A percentile compares a stretch with the other conserved stretches of the same genome.
These are phyloP conservation scores for Fraxinus latifolia DNA, from an alignment of 305 asterid species.

Conservation along the genomic window DNA sequence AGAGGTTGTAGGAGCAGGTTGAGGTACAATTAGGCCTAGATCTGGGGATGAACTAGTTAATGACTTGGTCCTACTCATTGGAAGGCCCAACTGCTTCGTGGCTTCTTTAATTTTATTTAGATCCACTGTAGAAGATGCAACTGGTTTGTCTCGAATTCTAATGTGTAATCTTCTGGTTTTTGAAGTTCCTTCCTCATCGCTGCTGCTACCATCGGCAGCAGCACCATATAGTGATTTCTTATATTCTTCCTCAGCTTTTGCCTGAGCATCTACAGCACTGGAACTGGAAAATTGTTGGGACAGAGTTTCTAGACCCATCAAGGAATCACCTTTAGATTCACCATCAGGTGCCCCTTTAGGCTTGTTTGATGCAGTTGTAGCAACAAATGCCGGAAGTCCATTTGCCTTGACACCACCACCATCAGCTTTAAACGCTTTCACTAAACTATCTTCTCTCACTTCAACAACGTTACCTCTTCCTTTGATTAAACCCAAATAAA, in stretches of 20 bases:
- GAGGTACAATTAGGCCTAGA: conserved; percentile 61
- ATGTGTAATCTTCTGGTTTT: conserved; percentile 72
- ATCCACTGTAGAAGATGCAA: conserved; percentile 78
- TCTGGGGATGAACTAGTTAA: conserved; percentile 67
- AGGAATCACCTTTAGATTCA: conserved; percentile 46
- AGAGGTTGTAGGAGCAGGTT: conserved; percentile 47
- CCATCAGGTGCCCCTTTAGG: conserved; percentile 42
- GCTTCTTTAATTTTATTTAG: conserved; percentile 95
- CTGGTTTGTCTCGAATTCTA: conserved; percentile 85
- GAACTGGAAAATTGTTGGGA: conserved; percentile 58
- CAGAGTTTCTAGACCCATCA: conserved; percentile 80
- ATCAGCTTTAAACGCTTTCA: conserved; percentile 64
- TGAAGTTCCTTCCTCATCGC: conserved; percentile 90
- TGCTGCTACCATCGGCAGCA: conserved; percentile 88
- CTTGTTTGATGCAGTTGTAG: conserved; percentile 43
- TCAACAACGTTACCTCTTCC: conserved; percentile 97
- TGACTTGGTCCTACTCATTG: conserved; percentile 83
- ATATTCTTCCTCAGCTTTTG: conserved; percentile 97
- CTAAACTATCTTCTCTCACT: conserved; percentile 90
- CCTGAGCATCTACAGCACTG: conserved; percentile 71
- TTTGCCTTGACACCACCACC: conserved; percentile 54
- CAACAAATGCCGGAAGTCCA: conserved; percentile 48
- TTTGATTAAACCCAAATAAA: conserved; percentile 87
- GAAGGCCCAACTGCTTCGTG: conserved; percentile 81
- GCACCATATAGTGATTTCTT: conserved; percentile 77